phyloP scores from a whole-genome alignment of 768 basidiomycete genomes.

The Leccinum uliginosum region DNA sequence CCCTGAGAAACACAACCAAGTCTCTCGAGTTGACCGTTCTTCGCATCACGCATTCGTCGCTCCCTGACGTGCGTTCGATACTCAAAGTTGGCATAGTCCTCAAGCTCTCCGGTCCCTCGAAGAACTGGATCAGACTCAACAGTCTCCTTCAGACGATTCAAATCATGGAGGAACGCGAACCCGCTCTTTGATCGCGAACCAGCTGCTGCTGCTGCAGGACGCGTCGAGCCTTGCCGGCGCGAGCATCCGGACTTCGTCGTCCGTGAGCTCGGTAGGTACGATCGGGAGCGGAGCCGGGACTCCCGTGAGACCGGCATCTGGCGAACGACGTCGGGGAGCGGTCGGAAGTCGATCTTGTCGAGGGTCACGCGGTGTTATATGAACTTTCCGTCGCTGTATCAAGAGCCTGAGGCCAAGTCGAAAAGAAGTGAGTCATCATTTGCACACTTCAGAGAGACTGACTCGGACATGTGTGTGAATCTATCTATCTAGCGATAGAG shows the following conservation, averaged over 20 bases:
- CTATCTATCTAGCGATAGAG: constrained; percentile 59
- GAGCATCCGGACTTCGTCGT: constrained; percentile 65
- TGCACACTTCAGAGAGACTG: neutral
- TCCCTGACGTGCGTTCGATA: constrained; percentile 70
- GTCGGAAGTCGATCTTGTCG: constrained; percentile 71
- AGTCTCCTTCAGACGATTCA: constrained; percentile 71
- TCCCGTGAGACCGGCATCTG: constrained; percentile 30
- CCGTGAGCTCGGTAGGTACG: constrained; percentile 50
- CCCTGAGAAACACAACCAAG: constrained; percentile 29
- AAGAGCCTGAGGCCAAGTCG: constrained; percentile 99
- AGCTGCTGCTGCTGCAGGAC: constrained; percentile 59
- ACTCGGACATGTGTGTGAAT: constrained; percentile 5
- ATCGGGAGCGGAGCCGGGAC: constrained; percentile 33
- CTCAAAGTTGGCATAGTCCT: constrained; percentile 77
- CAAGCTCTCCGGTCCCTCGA: constrained; percentile 71
- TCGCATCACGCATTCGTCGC: constrained; percentile 65
- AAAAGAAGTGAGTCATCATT: constrained; percentile 60
- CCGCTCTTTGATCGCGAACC: constrained; percentile 42
- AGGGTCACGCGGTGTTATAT: constrained; percentile 92
- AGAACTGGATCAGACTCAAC: constrained; percentile 76
- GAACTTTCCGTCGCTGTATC: constrained; percentile 93
- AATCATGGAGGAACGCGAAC: constrained; percentile 63
- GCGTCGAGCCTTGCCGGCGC: constrained; percentile 63
- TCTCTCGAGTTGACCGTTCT: constrained; percentile 54
- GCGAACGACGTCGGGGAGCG: constrained; percentile 41